Evolutionary conservation across 1,284 basidiomycete genomes (phyloP).

Genomic region (Moesziomyces sp.): DNA sequence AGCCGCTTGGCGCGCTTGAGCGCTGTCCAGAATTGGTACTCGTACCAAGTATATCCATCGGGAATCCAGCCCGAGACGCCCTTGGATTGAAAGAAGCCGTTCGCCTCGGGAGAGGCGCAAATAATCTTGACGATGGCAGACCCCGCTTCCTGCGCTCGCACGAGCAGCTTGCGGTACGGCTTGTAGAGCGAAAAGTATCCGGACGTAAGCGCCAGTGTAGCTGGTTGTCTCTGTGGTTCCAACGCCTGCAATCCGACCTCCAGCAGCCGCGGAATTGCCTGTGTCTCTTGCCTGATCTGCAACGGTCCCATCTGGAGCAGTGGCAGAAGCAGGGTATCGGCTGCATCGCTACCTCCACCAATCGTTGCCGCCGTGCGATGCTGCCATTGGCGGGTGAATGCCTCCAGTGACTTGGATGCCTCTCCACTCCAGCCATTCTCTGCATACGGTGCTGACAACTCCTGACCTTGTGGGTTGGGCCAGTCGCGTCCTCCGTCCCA

Average conservation of each 20-base stretch:
- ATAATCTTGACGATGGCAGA: slow-evolving; percentile 72
- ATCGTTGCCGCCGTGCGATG: slow-evolving; percentile 1
- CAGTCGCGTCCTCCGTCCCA: slow-evolving; percentile 60
- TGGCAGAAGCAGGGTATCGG: slow-evolving; percentile 63
- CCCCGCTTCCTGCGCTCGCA: slow-evolving; percentile 42
- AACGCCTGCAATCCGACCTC: slow-evolving; percentile 7
- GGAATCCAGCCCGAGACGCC: slow-evolving; percentile 93
- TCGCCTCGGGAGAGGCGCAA: slow-evolving; percentile 83
- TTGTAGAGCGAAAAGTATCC: slow-evolving; percentile 92
- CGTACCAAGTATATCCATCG: slow-evolving; percentile 90
- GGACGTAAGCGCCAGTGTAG: slow-evolving; percentile 73
- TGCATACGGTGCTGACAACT: slow-evolving; percentile 3
- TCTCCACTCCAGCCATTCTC: slow-evolving; percentile 36
- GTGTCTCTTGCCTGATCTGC: slow-evolving; percentile 67
- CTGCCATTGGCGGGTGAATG: slow-evolving; percentile 50
- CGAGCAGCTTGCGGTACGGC: slow-evolving; percentile 72
- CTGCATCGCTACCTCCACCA: background rate
- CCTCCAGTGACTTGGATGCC: slow-evolving; percentile 30
- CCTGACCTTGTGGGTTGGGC: background rate
- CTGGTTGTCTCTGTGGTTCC: background rate
- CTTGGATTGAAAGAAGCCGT: slow-evolving; percentile 90
- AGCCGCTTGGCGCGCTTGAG: slow-evolving; percentile 69
- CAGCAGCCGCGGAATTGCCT: slow-evolving; percentile 53
- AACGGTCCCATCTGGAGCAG: slow-evolving; percentile 69
- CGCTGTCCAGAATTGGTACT: slow-evolving; percentile 82